A percentile compares a stretch with the other conserved stretches of the same genome.
These are phyloP conservation scores for Sherardia arvensis DNA, from an alignment of 257 asterid species.

Conservation along the genomic window DNA sequence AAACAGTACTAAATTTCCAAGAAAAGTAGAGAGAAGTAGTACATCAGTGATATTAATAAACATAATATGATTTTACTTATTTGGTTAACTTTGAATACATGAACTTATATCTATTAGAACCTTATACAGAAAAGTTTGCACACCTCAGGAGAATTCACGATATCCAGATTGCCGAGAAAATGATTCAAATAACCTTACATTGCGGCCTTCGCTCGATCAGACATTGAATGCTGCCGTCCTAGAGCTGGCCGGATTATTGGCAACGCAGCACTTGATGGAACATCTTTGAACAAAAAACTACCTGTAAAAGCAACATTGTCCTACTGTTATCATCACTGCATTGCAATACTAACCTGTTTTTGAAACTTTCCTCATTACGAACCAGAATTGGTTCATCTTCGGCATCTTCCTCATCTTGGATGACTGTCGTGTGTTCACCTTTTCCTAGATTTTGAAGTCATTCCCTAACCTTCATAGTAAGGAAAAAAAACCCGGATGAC, in stretches of 20 bases:
- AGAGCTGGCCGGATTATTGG: too few species aligned
- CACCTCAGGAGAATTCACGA: conserved; percentile 81
- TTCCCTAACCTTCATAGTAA: conserved; percentile 58
- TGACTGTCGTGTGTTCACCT: conserved; percentile 64
- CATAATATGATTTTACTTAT: background rate
- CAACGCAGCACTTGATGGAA: too few species aligned
- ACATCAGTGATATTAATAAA: background rate
- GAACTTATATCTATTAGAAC: conserved; percentile 62
- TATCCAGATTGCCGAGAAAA: conserved; percentile 82
- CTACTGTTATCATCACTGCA: conserved; percentile 19
- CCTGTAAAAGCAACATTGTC: conserved; percentile 20
- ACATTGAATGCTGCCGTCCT: too few species aligned
- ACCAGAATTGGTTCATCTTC: too few species aligned
- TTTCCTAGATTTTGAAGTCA: conserved; percentile 77
- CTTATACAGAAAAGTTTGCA: conserved; percentile 32
- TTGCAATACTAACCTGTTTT: conserved; percentile 48
- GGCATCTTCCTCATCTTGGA: too few species aligned
- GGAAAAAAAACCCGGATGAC: conserved; percentile 19
- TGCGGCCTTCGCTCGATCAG: too few species aligned
- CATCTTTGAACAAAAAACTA: conserved; percentile 23
- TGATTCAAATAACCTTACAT: conserved; percentile 83
- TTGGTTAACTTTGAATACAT: too few species aligned
- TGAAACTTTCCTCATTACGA: conserved; percentile 43
- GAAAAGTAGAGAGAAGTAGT: background rate
- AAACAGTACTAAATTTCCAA: too few species aligned